Evolutionary conservation across 108 stramenopile species (phyloP).

Genomic region (Skeletonema marinoi): DNA sequence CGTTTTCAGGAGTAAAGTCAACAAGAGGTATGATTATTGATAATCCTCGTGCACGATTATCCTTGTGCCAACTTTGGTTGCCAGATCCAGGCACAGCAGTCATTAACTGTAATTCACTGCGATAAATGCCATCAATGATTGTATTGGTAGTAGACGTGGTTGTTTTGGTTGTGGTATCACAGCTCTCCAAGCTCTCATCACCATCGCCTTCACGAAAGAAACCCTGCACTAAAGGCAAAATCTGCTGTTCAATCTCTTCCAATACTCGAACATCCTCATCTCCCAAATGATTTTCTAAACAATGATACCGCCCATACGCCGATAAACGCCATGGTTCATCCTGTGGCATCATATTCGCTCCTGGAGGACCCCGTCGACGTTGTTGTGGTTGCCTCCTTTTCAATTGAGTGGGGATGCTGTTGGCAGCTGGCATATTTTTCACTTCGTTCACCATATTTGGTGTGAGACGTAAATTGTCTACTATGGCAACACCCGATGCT

Average conservation of each 20-base stretch:
- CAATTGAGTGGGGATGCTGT: neutral
- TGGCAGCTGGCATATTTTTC: neutral
- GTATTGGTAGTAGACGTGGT: neutral
- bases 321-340: slow-evolving; percentile 12
- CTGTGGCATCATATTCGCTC: neutral
- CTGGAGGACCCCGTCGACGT: neutral
- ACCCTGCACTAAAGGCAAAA: slow-evolving; percentile 4
- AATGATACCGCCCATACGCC: slow-evolving; percentile 15
- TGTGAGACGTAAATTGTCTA: neutral
- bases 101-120: slow-evolving; percentile 21
- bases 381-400: neutral
- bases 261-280: slow-evolving; percentile 1
- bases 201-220: neutral
- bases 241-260: slow-evolving; percentile 10
- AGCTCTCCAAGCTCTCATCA: neutral
- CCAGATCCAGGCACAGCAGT: slow-evolving; percentile 8
- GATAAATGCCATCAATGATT: slow-evolving; percentile 13
- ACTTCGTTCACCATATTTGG: neutral
- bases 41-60: slow-evolving; percentile 12
- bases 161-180: neutral
- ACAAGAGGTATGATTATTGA: slow-evolving; percentile 4
- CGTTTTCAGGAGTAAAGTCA: neutral
- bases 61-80: slow-evolving; percentile 22
- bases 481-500: neutral
- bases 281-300: slow-evolving; percentile 11